Evolutionary conservation across 2,329 filamentous ascomycete genomes (phyloP).

Genomic region (Xylaria sp.): DNA sequence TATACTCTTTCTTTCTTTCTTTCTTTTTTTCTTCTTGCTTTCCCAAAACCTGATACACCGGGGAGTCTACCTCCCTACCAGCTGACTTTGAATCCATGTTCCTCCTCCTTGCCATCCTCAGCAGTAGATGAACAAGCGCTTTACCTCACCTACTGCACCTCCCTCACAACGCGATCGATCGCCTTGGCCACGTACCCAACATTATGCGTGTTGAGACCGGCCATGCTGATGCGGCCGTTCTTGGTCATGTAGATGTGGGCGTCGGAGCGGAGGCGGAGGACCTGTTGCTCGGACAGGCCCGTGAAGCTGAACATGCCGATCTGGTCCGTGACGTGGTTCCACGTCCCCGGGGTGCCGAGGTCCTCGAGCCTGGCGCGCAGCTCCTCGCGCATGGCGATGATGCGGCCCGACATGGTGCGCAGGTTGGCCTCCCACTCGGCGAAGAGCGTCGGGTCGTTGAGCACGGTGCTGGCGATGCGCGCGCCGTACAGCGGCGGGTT

Average conservation of each 20-base stretch:
- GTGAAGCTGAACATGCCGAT: constrained; percentile 99
- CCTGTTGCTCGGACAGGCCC: constrained; percentile 74
- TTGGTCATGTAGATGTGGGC: constrained; percentile 91
- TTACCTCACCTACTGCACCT: constrained; percentile 35
- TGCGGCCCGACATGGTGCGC: constrained; percentile 90
- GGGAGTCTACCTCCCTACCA: too few relatives aligned
- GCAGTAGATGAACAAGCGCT: neutral
- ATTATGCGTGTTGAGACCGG: constrained; percentile 90
- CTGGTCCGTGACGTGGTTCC: constrained; percentile 98
- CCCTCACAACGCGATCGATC: constrained; percentile 79
- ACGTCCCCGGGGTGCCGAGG: constrained; percentile 82
- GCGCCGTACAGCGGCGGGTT: constrained; percentile 96
- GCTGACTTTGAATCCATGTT: too few relatives aligned
- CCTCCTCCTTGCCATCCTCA: too few relatives aligned
- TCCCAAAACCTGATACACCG: too few relatives aligned
- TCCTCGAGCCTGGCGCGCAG: constrained; percentile 81
- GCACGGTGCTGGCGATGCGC: constrained; percentile 78
- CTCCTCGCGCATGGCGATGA: constrained; percentile 85
- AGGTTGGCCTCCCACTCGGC: constrained; percentile 92
- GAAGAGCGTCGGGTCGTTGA: constrained; percentile 83
- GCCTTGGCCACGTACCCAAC: constrained; percentile 92
- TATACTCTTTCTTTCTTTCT: too few relatives aligned
- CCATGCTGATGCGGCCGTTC: constrained; percentile 98
- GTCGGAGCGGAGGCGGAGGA: constrained; percentile 68
- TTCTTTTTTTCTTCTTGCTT: too few relatives aligned